Evolutionary conservation across 805 yeast species (phyloP).

Genomic region (Cyberlindnera bimundalis): DNA sequence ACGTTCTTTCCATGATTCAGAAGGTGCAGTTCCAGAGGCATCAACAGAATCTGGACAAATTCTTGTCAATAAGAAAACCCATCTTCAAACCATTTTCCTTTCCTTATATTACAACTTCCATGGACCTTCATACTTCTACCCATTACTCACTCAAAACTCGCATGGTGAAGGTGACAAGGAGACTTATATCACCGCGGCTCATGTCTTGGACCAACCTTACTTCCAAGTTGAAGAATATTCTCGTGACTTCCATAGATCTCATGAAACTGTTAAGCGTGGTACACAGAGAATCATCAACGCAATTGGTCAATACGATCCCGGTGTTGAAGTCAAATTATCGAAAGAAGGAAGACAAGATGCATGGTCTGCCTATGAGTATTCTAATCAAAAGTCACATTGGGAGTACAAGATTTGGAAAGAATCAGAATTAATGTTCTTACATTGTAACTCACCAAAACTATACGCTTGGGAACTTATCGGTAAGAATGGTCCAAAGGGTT

Average conservation of each 20-base stretch:
- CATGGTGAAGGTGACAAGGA: slow-evolving; percentile 70
- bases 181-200: slow-evolving; percentile 58
- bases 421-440: slow-evolving; percentile 16
- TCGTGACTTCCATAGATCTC: slow-evolving; percentile 15
- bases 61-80: slow-evolving; percentile 49
- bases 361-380: slow-evolving; percentile 10
- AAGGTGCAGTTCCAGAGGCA: slow-evolving; percentile 55
- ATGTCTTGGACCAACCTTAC: slow-evolving; percentile 41
- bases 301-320: slow-evolving; percentile 37
- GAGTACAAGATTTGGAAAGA: slow-evolving; percentile 16
- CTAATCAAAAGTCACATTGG: slow-evolving; percentile 15
- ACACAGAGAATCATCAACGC: slow-evolving; percentile 26
- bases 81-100: slow-evolving; percentile 47
- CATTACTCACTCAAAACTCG: slow-evolving; percentile 57
- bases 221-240: slow-evolving; percentile 37
- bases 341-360: slow-evolving; percentile 3
- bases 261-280: slow-evolving; percentile 17
- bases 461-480: slow-evolving; percentile 11
- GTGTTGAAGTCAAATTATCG: slow-evolving; percentile 15
- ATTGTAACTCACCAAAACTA: slow-evolving; percentile 20
- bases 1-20: slow-evolving; percentile 36
- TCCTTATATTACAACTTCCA: slow-evolving; percentile 53
- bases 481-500: slow-evolving; percentile 6
- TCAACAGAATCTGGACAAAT: slow-evolving; percentile 60
- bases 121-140: slow-evolving; percentile 60